These are phyloP conservation scores for Pseudogymnoascus sp. DNA, from an alignment of 2,329 filamentous ascomycete genomes.

Conservation along the genomic window DNA sequence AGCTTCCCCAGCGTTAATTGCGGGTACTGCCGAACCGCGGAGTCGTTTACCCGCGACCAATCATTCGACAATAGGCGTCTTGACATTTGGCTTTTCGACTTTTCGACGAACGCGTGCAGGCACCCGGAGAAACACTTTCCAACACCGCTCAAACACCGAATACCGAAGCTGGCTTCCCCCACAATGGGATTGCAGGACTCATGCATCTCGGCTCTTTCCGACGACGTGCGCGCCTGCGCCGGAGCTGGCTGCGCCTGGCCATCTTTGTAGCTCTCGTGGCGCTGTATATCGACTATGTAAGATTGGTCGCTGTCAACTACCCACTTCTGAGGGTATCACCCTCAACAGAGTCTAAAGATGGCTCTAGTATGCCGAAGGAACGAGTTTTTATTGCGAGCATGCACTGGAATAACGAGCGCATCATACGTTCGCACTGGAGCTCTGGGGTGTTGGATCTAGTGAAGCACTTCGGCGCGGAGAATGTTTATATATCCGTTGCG, in stretches of 20 bases:
- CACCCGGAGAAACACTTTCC: not conserved
- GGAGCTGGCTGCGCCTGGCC: constrained; percentile 13
- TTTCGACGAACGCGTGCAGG: constrained; percentile 7
- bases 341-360: constrained; percentile 1
- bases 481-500: constrained; percentile 58
- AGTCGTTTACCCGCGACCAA: not conserved
- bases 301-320: not conserved
- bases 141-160: not conserved
- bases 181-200: constrained; percentile 7
- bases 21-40: not conserved
- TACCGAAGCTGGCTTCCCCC: constrained; percentile 5
- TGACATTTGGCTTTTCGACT: not conserved
- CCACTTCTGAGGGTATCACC: constrained; percentile 10
- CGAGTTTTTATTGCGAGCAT: constrained; percentile 59
- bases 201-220: constrained; percentile 15
- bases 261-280: constrained; percentile 13
- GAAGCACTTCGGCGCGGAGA: constrained; percentile 48
- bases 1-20: not conserved
- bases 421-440: constrained; percentile 56
- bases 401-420: constrained; percentile 56
- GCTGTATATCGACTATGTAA: constrained; percentile 15
- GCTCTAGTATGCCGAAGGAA: constrained; percentile 17
- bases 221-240: constrained; percentile 14
- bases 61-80: constrained; percentile 1
- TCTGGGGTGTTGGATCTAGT: constrained; percentile 49